phyloP scores from a whole-genome alignment of 2,329 filamentous ascomycete genomes.

The Exophiala lecanii-corni region DNA sequence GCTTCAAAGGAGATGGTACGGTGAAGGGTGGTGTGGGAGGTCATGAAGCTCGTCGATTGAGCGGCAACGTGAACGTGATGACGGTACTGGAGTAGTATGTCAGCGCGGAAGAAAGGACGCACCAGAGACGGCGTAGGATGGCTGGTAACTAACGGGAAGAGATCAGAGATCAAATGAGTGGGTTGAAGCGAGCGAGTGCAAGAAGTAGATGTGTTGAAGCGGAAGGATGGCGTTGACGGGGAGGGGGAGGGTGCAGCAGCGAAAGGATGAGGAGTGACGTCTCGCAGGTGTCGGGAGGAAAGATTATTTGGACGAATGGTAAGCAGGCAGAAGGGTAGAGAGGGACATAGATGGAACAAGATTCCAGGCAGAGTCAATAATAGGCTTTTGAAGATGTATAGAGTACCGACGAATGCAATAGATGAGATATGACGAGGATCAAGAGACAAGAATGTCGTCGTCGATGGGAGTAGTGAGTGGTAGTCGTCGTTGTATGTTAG shows the following conservation, averaged over 20 bases:
- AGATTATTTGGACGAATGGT: neutral
- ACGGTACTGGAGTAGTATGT: no score
- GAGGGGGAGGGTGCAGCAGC: neutral
- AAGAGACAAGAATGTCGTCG: no score
- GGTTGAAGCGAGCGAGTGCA: no score
- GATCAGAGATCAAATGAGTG: no score
- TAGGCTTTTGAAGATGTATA: neutral
- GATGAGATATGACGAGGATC: no score
- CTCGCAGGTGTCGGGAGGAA: neutral
- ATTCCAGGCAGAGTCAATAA: neutral
- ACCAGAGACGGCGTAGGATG: no score
- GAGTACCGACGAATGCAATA: no score
- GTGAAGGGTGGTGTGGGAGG: constrained; percentile 67
- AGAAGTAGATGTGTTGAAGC: neutral
- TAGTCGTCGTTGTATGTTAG: no score
- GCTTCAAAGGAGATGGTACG: constrained; percentile 89
- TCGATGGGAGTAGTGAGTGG: no score
- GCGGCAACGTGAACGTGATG: no score
- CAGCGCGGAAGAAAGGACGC: no score
- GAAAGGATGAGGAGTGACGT: neutral
- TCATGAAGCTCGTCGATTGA: constrained; percentile 17
- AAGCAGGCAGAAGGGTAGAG: neutral
- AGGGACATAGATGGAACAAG: neutral
- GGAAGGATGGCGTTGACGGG: neutral
- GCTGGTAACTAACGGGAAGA: constrained; percentile 9